A percentile compares a stretch with the other conserved stretches of the same genome.
Evolutionary conservation across 1,284 basidiomycete genomes (phyloP).

Genomic region (Pisolithus thermaeus): DNA sequence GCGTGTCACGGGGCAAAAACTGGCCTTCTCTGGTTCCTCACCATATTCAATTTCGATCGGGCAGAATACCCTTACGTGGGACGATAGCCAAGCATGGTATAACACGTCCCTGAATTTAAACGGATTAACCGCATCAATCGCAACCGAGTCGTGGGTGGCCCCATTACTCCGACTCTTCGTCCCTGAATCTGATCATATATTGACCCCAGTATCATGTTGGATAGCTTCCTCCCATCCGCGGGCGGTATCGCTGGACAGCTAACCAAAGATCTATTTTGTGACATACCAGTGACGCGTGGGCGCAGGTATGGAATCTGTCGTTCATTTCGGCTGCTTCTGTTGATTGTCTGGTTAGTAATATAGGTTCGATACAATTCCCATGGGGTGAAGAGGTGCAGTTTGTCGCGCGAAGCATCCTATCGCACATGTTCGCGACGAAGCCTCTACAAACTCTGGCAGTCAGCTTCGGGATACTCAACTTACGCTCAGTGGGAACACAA

Average conservation of each 20-base stretch:
- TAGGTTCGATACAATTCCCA: conserved; percentile 6
- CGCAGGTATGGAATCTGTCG: not conserved
- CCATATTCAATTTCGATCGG: conserved; percentile 12
- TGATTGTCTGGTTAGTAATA: not conserved
- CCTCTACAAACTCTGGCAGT: conserved; percentile 6
- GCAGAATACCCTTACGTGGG: conserved; percentile 11
- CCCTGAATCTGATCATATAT: too few relatives aligned
- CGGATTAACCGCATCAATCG: conserved; percentile 7
- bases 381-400: conserved; percentile 4
- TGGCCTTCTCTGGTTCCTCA: conserved; percentile 4
- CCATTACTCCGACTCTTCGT: too few relatives aligned
- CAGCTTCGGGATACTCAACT: conserved; percentile 6
- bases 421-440: conserved; percentile 12
- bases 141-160: conserved; percentile 5
- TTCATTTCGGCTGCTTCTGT: not conserved
- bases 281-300: conserved; percentile 10
- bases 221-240: conserved; percentile 6
- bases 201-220: conserved; percentile 3
- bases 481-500: conserved; percentile 1
- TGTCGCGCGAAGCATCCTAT: conserved; percentile 3
- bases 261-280: conserved; percentile 6
- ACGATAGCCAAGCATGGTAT: conserved; percentile 13
- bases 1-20: conserved; percentile 1
- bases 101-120: conserved; percentile 7
- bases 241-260: conserved; percentile 5